Conservation (phyloP, 441 rosid species). For the Lagerstroemia fauriei region DNA sequence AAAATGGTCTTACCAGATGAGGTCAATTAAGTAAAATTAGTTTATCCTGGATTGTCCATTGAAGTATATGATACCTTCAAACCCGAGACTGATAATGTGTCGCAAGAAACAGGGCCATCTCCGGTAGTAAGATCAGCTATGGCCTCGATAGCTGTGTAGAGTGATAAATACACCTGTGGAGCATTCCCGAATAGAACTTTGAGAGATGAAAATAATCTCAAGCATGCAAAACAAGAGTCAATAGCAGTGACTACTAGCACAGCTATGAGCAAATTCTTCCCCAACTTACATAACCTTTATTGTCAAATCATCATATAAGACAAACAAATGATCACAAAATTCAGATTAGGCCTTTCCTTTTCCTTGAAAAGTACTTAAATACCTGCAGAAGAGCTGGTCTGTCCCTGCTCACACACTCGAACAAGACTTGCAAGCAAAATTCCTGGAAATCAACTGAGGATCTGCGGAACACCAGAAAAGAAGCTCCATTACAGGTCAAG, state of each 20-base stretch:
- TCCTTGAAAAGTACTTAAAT: slow-evolving; percentile 17
- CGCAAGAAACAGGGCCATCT: slow-evolving; percentile 41
- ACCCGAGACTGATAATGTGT: slow-evolving; percentile 70
- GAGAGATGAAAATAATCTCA: not conserved
- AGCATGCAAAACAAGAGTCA: not conserved
- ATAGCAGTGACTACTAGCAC: not conserved
- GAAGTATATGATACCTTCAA: slow-evolving; percentile 59
- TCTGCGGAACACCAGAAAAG: slow-evolving; percentile 45
- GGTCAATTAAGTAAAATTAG: not conserved
- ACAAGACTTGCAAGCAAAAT: slow-evolving; percentile 89
- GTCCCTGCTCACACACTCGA: slow-evolving; percentile 95
- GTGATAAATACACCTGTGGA: slow-evolving; percentile 78
- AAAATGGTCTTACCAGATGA: not conserved
- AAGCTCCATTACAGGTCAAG: not conserved
- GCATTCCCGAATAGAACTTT: slow-evolving; percentile 2
- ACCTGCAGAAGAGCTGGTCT: slow-evolving; percentile 92
- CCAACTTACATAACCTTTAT: too few relatives aligned
- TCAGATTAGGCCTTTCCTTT: not conserved
- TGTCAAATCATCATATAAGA: too few relatives aligned
- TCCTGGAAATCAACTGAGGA: slow-evolving; percentile 82
- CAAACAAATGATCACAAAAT: not conserved
- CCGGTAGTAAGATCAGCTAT: slow-evolving; percentile 65
- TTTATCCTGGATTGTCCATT: not conserved
- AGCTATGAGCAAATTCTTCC: too few relatives aligned
- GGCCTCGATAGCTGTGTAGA: slow-evolving; percentile 67